Evolutionary conservation across 2,329 filamentous ascomycete species (phyloP), one percentile per base, ranked within the genome.

Genomic region (Lasiodiplodia theobromae): DNA sequence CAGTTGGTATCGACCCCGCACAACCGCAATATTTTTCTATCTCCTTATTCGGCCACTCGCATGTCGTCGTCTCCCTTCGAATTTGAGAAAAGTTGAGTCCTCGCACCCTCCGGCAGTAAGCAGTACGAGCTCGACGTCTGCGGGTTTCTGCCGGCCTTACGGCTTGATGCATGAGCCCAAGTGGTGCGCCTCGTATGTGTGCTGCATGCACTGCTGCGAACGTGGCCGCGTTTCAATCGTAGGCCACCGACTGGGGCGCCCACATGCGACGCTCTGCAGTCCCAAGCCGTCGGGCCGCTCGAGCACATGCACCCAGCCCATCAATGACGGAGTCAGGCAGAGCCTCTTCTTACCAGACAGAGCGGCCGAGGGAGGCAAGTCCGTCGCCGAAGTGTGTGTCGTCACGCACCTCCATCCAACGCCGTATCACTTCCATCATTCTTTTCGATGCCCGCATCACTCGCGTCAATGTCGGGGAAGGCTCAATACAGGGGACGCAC

Each of bases 151-250:
- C 52, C n/a, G 25, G n/a, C 16, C n/a, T 60, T 14, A 8, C 18
- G 31, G 54, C 34, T 11, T 23, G 37, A n/a, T 23, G 37, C 25
- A 23, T 31, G 23, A 21, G 12, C 38, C 11, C 12, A 28, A 60
- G 4, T 37, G 11, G 37, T 10, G 18, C 40, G 40, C 40, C 40
- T n/a, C 40, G 40, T 21, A 53, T 53, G 16, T 21, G 25, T 34
- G n/a, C 21, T 60, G 56, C 56, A 60, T 60, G 56, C 37, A 25
- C 21, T 21, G n/a, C 1, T 40, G 25, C 25, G 44, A n/a, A 52
- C 60, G 60, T 64, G 60, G 60, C 60, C 60, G 60, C 47, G 28
- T 38, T n/a, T 52, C 31, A 31, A 64, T 64, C 60, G 60, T 21
- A 16, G 18, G 12, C 14, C 6, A 14, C 14, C 23, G 25, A 23